phyloP scores from a whole-genome alignment of 2,329 filamentous ascomycete species.

The Trichoderma brevicompactum region DNA sequence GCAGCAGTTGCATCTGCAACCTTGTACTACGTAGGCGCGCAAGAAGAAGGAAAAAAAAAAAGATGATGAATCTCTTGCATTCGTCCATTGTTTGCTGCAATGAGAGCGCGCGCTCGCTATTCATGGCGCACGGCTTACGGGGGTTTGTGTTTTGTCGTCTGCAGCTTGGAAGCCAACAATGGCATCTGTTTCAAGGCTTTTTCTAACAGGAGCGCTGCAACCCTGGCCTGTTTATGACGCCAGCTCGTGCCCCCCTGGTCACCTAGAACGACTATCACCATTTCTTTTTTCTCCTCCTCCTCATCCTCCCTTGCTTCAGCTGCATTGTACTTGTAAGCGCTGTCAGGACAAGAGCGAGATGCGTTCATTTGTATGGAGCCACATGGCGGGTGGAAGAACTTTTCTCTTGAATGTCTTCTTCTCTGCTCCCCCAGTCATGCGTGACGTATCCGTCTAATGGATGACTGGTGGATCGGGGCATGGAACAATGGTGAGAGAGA shows the following conservation, averaged over 20 bases:
- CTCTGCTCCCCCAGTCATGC: background rate
- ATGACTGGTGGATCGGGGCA: background rate
- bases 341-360: background rate
- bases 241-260: background rate
- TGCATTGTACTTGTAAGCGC: conserved; percentile 3
- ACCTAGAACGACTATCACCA: conserved; percentile 21
- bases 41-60: too few species aligned
- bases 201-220: background rate
- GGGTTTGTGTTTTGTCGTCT: background rate
- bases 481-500: background rate
- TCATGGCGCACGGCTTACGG: too few species aligned
- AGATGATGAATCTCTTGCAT: too few species aligned
- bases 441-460: conserved; percentile 9
- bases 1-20: too few species aligned
- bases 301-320: background rate
- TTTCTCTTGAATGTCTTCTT: background rate
- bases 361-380: background rate
- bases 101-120: too few species aligned
- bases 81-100: too few species aligned
- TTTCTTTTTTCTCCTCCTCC: conserved; percentile 9
- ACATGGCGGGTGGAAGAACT: background rate
- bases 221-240: background rate
- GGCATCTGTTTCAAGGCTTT: conserved; percentile 4
- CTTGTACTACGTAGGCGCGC: too few species aligned
- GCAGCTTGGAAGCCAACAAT: background rate